Base-by-base conservation (phyloP, 352 stramenopile genomes). In the Phytopythium kandeliae region DNA sequence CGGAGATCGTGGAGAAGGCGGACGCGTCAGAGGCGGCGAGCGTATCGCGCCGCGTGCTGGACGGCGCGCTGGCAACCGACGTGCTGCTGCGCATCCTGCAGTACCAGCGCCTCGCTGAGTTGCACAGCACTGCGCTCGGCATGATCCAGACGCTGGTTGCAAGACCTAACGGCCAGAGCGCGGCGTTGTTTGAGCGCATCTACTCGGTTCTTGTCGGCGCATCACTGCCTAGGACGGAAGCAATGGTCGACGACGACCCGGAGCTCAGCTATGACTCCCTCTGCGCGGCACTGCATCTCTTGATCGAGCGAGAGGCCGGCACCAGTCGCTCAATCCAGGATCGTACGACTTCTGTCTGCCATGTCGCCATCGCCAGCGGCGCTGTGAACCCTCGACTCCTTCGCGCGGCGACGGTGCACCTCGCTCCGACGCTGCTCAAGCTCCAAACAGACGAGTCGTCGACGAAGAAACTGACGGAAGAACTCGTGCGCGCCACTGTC, bases 251-350 rank as follows among this genome's bases (percentile, higher is more conserved):
- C 7, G 54, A 60, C 22, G 36, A 48, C 36, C 25, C 30, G 0
- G 48, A 55, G 4, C 11, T 67, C 15, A 75, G 71, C 51, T 85
- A 70, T 40, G 59, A 62, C 9, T 69, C 78, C 34, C 49, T 89
- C 8, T 85, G 78, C 33, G 54, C 57, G 10, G 57, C 84, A 28
- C 54, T 85, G 42, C 60, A 82, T 51, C 28, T 85, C 22, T 30
- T 82, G 19, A 44, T 78, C n/a, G 40, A 60, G 37, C 19, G 19
- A 16, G 45, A 62, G 26, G 22, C 17, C 40, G 25, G 17, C 25
- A 35, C 28, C 9, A 31, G 28, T 31, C 4, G 40, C 44, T 24
- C 36, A 0, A 26, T 75, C 22, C 19, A 58, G 10, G 35, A 50
- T 2, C 47, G 58, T 17, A 48, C 61, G 12, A 53, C 73, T 48